Evolutionary conservation across 805 yeast species (phyloP), one percentile per base, ranked within the genome.

Genomic region (Metschnikowia matae): DNA sequence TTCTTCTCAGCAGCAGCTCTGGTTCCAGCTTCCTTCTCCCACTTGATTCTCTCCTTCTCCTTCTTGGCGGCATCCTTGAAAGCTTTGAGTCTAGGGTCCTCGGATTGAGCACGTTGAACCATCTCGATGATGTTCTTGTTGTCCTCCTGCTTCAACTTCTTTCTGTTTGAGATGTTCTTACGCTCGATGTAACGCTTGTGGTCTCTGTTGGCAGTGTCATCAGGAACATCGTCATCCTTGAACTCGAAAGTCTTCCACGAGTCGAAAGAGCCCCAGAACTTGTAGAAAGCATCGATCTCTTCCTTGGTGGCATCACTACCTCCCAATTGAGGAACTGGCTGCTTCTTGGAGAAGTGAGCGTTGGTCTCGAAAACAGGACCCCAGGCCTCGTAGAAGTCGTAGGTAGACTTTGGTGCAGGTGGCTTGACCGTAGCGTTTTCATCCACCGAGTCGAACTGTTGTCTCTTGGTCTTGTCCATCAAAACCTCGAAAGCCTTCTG

Each of bases 211-310:
- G 96, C 87, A 51, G 97, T 88, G 74, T 94, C 99, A 77, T 94
- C 99, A 61, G 99, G 99, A 65, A 91, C 97, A 68, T 94, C 99
- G 79, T 94, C 99, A 68, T 94, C 99, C 70, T 90, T 82, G 77
- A 91, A 94, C 77, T 94, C 99, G 68, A 94, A 94, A 44, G 96
- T 79, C 79, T 96, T 88, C 99, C 99, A 94, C 18, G 98, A 92
- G 74, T 94, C 97, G 59, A 91, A 88, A 70, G 86, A 85, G 71
- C 85, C 85, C 87, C 94, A 94, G 82, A 89, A 92, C 60, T 82
- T 80, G 80, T 92, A 92, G 75, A 96, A 91, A 48, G 75, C 77
- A 63, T 88, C 96, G 54, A 91, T 96, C 53, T 87, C 92, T 49
- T 81, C 83, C 77, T 88, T 89, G 52, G 88, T 54, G 49, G 92